Evolutionary conservation across 306 rosid genomes (phyloP).

Genomic region (Vicia faba): DNA sequence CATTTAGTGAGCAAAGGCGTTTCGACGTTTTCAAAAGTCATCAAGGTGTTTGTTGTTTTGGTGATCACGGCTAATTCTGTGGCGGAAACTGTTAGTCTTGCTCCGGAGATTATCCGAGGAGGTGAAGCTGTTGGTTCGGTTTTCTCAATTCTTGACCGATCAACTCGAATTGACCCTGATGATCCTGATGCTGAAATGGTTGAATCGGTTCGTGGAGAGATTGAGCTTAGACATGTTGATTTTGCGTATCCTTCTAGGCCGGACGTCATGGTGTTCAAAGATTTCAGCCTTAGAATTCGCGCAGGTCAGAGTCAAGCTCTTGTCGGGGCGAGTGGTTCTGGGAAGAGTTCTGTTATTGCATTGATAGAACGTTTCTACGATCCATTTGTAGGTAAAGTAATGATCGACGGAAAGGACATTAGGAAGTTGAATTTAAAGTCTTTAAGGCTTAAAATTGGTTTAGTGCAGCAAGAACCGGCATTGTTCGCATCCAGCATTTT

Average conservation of each 20-base stretch:
- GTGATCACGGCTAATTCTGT: slow-evolving; percentile 96
- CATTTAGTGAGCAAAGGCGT: slow-evolving; percentile 82
- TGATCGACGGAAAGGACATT: slow-evolving; percentile 92
- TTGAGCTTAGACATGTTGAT: slow-evolving; percentile 93
- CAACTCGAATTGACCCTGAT: slow-evolving; percentile 83
- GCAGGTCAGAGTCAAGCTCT: slow-evolving; percentile 96
- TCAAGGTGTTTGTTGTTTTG: slow-evolving; percentile 87
- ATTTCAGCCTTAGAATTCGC: slow-evolving; percentile 75
- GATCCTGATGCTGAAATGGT: slow-evolving; percentile 80
- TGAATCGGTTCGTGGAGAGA: slow-evolving; percentile 82
- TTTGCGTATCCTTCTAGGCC: slow-evolving; percentile 92
- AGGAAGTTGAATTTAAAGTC: slow-evolving; percentile 75
- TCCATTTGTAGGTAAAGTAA: slow-evolving; percentile 84
- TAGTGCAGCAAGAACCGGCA: slow-evolving; percentile 97
- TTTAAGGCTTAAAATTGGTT: slow-evolving; percentile 79
- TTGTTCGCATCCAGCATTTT: slow-evolving; percentile 84
- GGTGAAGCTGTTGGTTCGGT: slow-evolving; percentile 96
- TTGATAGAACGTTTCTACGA: slow-evolving; percentile 91
- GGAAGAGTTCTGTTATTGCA: slow-evolving; percentile 91
- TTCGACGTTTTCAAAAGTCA: slow-evolving; percentile 89
- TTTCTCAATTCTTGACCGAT: slow-evolving; percentile 79
- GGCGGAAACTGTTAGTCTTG: slow-evolving; percentile 99
- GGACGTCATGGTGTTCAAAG: slow-evolving; percentile 86
- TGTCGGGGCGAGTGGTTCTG: slow-evolving; percentile 97
- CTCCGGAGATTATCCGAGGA: slow-evolving; percentile 94